Conservation (phyloP, 805 yeast species). For the Monosporozyma unispora region DNA sequence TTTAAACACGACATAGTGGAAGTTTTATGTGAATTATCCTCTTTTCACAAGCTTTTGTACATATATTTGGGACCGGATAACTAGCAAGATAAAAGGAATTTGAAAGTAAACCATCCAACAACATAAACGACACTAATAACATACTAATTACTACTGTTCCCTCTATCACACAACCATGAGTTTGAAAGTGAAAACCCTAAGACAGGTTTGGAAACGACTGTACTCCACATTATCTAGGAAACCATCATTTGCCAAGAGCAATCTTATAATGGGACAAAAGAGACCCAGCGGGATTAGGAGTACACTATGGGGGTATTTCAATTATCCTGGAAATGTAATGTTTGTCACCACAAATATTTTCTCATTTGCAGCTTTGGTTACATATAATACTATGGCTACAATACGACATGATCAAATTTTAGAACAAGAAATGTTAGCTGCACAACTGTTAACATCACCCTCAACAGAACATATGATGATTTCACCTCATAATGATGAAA, state of each 20-base stretch:
- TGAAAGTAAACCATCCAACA: too few species aligned
- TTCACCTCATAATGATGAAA: not conserved
- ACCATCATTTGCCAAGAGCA: not conserved
- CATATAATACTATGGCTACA: constrained; percentile 26
- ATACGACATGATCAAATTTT: constrained; percentile 3
- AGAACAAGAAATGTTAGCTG: not conserved
- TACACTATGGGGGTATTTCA: constrained; percentile 31
- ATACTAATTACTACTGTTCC: not conserved
- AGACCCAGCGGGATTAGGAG: not conserved
- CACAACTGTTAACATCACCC: not conserved
- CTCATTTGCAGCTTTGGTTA: constrained; percentile 28
- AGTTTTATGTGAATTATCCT: too few species aligned
- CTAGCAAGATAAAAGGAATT: too few species aligned
- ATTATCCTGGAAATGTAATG: constrained; percentile 32
- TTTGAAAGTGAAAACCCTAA: not conserved
- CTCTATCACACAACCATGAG: not conserved
- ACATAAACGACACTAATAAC: not conserved
- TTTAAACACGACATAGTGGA: too few species aligned
- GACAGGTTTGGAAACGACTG: not conserved
- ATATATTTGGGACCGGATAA: too few species aligned
- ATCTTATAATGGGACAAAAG: not conserved
- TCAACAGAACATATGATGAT: not conserved
- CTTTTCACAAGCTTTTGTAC: too few species aligned
- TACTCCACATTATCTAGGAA: not conserved
- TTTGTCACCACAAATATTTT: constrained; percentile 32